Evolutionary conservation across 2,329 filamentous ascomycete species (phyloP).

Genomic region (Aspergillus piperis): DNA sequence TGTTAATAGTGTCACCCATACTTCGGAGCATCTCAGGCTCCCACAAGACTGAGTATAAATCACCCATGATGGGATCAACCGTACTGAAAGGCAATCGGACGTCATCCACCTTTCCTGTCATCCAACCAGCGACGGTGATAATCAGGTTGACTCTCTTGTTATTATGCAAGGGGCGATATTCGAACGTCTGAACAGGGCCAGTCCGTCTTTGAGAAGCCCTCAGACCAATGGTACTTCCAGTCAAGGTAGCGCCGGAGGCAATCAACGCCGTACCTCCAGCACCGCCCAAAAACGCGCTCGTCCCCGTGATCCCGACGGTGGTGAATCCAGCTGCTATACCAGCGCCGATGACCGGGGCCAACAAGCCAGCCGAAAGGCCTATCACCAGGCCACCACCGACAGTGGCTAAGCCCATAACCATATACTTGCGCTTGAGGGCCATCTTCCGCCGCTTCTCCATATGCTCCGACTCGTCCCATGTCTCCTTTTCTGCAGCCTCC

Average conservation of each 20-base stretch:
- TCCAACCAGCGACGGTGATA: slow-evolving; percentile 94
- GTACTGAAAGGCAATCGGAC: slow-evolving; percentile 95
- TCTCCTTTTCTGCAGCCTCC: slow-evolving; percentile 88
- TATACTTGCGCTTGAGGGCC: slow-evolving; percentile 78
- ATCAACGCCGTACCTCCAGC: slow-evolving; percentile 92
- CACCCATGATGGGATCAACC: slow-evolving; percentile 95
- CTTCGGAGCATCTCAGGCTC: slow-evolving; percentile 97
- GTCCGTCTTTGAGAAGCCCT: slow-evolving; percentile 84
- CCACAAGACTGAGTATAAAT: slow-evolving; percentile 95
- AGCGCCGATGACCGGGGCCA: slow-evolving; percentile 91
- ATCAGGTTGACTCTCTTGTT: slow-evolving; percentile 97
- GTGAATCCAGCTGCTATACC: slow-evolving; percentile 93
- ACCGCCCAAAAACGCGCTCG: slow-evolving; percentile 83
- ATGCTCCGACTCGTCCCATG: slow-evolving; percentile 96
- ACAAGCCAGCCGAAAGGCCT: slow-evolving; percentile 84
- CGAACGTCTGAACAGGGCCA: slow-evolving; percentile 91
- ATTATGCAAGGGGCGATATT: slow-evolving; percentile 94
- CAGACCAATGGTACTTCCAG: slow-evolving; percentile 82
- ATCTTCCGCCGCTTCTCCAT: slow-evolving; percentile 82
- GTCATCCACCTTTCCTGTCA: slow-evolving; percentile 97
- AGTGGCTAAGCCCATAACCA: slow-evolving; percentile 95
- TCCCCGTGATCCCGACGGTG: slow-evolving; percentile 89
- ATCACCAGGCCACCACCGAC: slow-evolving; percentile 95
- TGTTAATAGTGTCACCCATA: slow-evolving; percentile 98
- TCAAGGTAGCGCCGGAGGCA: slow-evolving; percentile 82